Evolutionary conservation across 441 rosid genomes (phyloP), one percentile per base, ranked within the genome.

Genomic region (Adansonia rubrostipa): DNA sequence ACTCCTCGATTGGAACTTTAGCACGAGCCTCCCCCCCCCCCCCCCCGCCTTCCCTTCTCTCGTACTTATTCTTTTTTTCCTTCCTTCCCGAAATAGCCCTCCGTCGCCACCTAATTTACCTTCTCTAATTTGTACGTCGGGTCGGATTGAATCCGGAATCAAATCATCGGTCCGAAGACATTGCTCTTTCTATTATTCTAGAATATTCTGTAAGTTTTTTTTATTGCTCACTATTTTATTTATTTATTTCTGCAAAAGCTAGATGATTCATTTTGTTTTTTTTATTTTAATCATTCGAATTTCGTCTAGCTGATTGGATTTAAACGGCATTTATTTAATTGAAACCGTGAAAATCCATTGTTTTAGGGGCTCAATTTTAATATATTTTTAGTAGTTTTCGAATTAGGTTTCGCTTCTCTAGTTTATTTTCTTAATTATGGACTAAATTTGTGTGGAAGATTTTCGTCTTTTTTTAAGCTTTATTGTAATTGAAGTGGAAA

Each of bases 11-110:
- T 81, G 4, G 53, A 72, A 8, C 78, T 45, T 56, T 70, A 50
- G 82, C 79, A 80, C 85, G 89, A 85, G 80, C 88, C 78, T 77
- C 80, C 81, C n/a, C n/a, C 85, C 2, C 2, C 40, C 40, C 77
- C 42, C 53, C 80, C 22, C 24, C 15, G 78, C 80, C 82, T 78
- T 57, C 54, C 77, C 17, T 8, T 33, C 24, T 58, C 51, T 71
- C 62, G 71, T 22, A 9, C 70, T 15, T 40, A 5, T 5, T 15
- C 0, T 20, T 36, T 71, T 54, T 36, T 36, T 36, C 4, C 54
- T 6, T 5, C 33, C 61, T 75, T 73, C 75, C 80, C 50, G 36
- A 73, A 85, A 81, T 85, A 86, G 69, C 85, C 81, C 77, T 79
- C 84, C 81, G 24, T 54, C 65, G 79, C 75, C 76, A 60, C 73